Conservation (phyloP, 371 early-diverging fungal species). For the Mucor indicus region DNA sequence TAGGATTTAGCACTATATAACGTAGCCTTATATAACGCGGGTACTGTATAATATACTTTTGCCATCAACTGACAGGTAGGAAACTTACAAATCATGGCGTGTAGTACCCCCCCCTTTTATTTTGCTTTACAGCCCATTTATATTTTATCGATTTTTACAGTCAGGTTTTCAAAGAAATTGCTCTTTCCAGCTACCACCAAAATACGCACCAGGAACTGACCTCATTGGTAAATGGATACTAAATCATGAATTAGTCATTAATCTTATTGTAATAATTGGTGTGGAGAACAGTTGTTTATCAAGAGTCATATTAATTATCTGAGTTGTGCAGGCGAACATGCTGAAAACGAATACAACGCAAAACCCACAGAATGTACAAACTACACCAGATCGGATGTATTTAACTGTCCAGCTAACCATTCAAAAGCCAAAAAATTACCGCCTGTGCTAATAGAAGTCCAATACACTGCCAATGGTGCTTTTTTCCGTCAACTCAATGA, state of each 20-base stretch:
- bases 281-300: neutral
- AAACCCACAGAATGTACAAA: slow-evolving; percentile 8
- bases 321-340: slow-evolving; percentile 3
- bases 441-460: slow-evolving; percentile 8
- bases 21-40: too few species aligned
- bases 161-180: too few species aligned
- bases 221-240: slow-evolving; percentile 2
- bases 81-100: too few species aligned
- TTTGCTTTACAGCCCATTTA: too few species aligned
- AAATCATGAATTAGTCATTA: slow-evolving; percentile 3
- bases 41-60: too few species aligned
- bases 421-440: slow-evolving; percentile 3
- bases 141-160: too few species aligned
- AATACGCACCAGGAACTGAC: slow-evolving; percentile 7
- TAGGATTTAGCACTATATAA: too few species aligned
- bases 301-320: slow-evolving; percentile 2
- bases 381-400: slow-evolving; percentile 6
- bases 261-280: slow-evolving; percentile 7
- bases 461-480: slow-evolving; percentile 3
- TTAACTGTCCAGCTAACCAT: slow-evolving; percentile 5
- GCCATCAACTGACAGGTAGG: too few species aligned
- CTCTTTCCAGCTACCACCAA: slow-evolving; percentile 5
- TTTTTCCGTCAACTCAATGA: slow-evolving; percentile 5
- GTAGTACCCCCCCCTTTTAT: too few species aligned
- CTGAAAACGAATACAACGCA: slow-evolving; percentile 3